Base-by-base conservation (phyloP, 2,329 filamentous ascomycete genomes). In the Pseudogymnoascus sp. region DNA sequence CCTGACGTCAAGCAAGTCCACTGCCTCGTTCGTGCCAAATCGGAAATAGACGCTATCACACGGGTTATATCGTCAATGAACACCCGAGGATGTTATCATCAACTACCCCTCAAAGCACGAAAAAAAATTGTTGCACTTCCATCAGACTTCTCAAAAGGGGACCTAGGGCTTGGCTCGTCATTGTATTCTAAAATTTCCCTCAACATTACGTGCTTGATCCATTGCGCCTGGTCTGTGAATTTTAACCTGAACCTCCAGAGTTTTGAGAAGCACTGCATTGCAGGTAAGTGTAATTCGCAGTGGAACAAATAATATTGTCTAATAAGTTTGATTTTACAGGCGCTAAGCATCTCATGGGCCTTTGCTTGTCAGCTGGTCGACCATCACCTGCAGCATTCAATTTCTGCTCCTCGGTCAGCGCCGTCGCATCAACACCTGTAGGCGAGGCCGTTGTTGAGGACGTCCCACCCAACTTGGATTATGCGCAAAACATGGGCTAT, bases 1-100 rank as follows among this genome's bases (percentile, higher is more conserved):
- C 78, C 83, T 10, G 81, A 82, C 19, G 77, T 90, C 33, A 73
- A 76, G 33, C 74, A 74, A 6, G 74, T 86, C 1, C 84, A 82
- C 74, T 80, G 79, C 63, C 76, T 85, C 1, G 79, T 84, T 4
- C 77, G 83, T 33, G 69, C 68, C 6, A 60, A 72, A 11, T 71
- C 69, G 19, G 65, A 69, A 26, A 65, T 72, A 1, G 66, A 71
- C 8, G 75, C 78, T 8, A 67, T 65, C 2, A 62, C 71, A 9
- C 71, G 78, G n/a, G 68, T 76, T 13, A 66, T 73, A 6, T 69
- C 70, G 65, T 76, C 73, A 23, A 71, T 77, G 7, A 68, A 71
- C 10, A 74, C 78, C 19, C 73, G 71, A 19, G 71, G 80, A n/a
- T 69, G 71, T 38, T 70, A 75, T 17, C 62, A 67, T 6, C 65